Percentiles rank a stretch among this genome's conserved stretches.
These are phyloP conservation scores for Eimeria mitis DNA, from an alignment of 169 alveolate genomes.

Conservation along the genomic window DNA sequence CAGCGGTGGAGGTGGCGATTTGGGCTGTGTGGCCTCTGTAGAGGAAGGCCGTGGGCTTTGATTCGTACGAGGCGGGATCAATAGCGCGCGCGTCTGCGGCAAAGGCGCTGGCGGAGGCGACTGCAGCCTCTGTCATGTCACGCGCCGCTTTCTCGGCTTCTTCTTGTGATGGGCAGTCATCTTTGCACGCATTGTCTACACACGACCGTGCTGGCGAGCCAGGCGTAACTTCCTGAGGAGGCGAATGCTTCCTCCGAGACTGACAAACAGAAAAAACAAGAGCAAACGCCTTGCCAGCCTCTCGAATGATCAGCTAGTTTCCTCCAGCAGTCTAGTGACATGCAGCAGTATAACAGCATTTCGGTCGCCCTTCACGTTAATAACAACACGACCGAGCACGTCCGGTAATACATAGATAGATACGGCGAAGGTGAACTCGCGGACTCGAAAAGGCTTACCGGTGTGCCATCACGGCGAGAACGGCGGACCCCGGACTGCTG, in stretches of 20 bases:
- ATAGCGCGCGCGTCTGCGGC: slow-evolving; percentile 56
- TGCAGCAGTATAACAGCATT: neutral
- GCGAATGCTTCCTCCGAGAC: slow-evolving; percentile 28
- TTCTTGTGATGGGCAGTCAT: slow-evolving; percentile 28
- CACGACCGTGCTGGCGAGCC: neutral
- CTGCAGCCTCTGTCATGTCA: slow-evolving; percentile 36
- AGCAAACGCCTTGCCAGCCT: neutral
- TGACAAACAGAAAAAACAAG: neutral
- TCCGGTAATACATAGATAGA: neutral
- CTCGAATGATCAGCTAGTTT: neutral
- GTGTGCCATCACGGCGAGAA: neutral
- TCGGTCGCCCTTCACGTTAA: neutral
- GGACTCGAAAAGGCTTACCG: neutral
- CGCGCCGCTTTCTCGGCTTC: slow-evolving; percentile 26
- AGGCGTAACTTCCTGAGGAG: neutral
- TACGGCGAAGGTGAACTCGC: neutral
- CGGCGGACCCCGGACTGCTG: neutral
- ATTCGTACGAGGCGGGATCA: slow-evolving; percentile 32
- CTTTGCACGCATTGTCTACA: neutral
- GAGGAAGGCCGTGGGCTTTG: slow-evolving; percentile 84
- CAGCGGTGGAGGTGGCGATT: slow-evolving; percentile 90
- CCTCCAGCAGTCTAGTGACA: neutral
- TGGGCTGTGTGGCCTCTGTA: slow-evolving; percentile 85
- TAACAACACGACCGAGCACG: neutral
- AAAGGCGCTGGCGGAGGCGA: slow-evolving; percentile 29